These are phyloP conservation scores for Pseudovirgaria hyperparasitica DNA, from an alignment of 2,329 filamentous ascomycete species.

Conservation along the genomic window DNA sequence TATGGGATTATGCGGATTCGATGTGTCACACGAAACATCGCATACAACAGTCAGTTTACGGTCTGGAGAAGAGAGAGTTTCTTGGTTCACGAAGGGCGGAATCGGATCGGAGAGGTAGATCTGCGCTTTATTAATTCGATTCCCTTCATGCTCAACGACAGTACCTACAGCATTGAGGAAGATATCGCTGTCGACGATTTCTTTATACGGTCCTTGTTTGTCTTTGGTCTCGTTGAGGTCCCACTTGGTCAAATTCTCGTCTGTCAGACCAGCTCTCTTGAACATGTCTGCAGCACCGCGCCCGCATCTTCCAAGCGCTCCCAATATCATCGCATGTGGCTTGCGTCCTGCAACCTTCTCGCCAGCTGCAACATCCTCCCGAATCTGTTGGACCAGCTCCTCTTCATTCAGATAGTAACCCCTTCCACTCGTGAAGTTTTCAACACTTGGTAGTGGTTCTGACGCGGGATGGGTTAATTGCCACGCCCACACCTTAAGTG, in stretches of 20 bases:
- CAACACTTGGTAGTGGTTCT: conserved; percentile 52
- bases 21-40: conserved; percentile 50
- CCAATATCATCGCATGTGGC: conserved; percentile 73
- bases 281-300: conserved; percentile 73
- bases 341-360: conserved; percentile 52
- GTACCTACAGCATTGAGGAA: conserved; percentile 26
- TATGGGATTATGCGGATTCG: conserved; percentile 58
- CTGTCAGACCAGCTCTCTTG: conserved; percentile 57
- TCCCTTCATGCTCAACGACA: neutral
- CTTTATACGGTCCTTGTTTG: conserved; percentile 57
- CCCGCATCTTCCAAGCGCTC: conserved; percentile 66
- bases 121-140: conserved; percentile 20
- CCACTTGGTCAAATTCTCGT: conserved; percentile 57
- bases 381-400: conserved; percentile 60
- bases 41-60: conserved; percentile 60
- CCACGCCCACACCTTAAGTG: conserved; percentile 54
- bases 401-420: conserved; percentile 61
- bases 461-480: conserved; percentile 59
- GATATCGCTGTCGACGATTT: conserved; percentile 54
- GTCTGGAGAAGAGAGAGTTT: conserved; percentile 52
- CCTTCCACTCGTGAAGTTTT: conserved; percentile 33
- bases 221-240: conserved; percentile 65
- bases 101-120: conserved; percentile 75
- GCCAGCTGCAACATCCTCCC: conserved; percentile 54
- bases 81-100: conserved; percentile 64